A percentile compares a stretch with the other conserved stretches of the same genome.
These are phyloP conservation scores for Zymoseptoria pseudotritici DNA, from an alignment of 2,329 filamentous ascomycete genomes.

Conservation along the genomic window DNA sequence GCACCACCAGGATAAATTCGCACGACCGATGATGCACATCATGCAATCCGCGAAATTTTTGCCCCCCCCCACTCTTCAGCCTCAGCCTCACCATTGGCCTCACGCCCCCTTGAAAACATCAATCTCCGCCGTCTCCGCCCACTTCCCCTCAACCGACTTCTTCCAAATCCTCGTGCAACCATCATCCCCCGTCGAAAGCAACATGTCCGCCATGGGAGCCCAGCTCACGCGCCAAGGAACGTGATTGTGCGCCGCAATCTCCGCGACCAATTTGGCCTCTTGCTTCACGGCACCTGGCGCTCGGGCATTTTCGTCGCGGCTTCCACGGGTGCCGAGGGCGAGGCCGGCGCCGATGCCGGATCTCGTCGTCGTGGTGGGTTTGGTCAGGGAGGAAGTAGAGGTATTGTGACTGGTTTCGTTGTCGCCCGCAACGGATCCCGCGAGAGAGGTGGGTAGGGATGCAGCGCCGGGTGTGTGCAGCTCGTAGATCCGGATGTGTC, in stretches of 20 bases:
- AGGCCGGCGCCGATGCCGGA: slow-evolving; percentile 50
- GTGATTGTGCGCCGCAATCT: slow-evolving; percentile 59
- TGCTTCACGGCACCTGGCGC: slow-evolving; percentile 59
- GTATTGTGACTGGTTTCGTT: slow-evolving; percentile 5
- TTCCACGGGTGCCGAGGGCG: slow-evolving; percentile 40
- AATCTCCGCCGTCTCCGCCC: slow-evolving; percentile 44
- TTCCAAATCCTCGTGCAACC: slow-evolving; percentile 50
- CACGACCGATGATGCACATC: neutral
- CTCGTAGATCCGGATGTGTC: slow-evolving; percentile 81
- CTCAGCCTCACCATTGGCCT: neutral
- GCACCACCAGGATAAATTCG: neutral
- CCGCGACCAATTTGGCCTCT: slow-evolving; percentile 55
- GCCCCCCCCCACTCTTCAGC: neutral
- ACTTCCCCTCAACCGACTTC: slow-evolving; percentile 41
- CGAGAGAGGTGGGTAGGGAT: slow-evolving; percentile 9
- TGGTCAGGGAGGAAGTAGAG: neutral
- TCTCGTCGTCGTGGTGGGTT: slow-evolving; percentile 7
- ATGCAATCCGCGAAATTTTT: neutral
- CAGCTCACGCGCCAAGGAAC: slow-evolving; percentile 72
- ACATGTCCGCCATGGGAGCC: slow-evolving; percentile 53
- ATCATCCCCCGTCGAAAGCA: slow-evolving; percentile 71
- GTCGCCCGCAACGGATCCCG: slow-evolving; percentile 11
- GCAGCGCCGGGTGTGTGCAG: slow-evolving; percentile 50
- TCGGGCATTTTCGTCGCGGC: slow-evolving; percentile 48
- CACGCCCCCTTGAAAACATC: slow-evolving; percentile 25